Evolutionary conservation across 164 flowering plant genomes (phyloP).

Genomic region (Dillenia suffruticosa): DNA sequence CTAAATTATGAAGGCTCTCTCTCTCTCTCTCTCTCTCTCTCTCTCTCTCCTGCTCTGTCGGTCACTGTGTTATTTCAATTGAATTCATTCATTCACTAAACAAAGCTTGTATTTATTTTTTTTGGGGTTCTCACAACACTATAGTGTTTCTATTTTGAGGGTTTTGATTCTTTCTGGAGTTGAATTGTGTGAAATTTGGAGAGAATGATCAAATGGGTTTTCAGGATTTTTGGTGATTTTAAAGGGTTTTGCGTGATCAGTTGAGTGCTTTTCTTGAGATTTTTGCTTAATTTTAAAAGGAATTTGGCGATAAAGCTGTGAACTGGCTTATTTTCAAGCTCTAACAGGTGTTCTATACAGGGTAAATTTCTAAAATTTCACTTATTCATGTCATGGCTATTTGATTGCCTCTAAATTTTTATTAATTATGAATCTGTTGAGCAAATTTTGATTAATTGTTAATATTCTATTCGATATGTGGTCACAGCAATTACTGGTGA

Average conservation of each 20-base stretch:
- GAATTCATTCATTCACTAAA: not conserved
- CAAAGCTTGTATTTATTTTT: not conserved
- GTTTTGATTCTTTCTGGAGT: too few relatives aligned
- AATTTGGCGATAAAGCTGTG: slow-evolving; percentile 1
- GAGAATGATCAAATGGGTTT: too few relatives aligned
- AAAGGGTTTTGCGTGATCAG: too few relatives aligned
- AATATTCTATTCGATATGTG: not conserved
- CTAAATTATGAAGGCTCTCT: not conserved
- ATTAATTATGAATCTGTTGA: not conserved
- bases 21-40: not conserved
- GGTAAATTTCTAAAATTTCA: not conserved
- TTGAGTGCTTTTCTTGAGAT: not conserved
- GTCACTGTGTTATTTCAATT: slow-evolving; percentile 14
- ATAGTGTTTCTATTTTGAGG: too few relatives aligned
- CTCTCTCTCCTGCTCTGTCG: slow-evolving; percentile 12
- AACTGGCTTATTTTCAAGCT: too few relatives aligned
- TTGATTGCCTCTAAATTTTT: not conserved
- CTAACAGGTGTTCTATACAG: not conserved
- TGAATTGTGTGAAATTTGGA: too few relatives aligned
- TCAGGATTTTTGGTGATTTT: too few relatives aligned
- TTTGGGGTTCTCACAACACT: not conserved
- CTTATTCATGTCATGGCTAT: not conserved
- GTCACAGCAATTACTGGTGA: not conserved
- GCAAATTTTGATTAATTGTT: not conserved
- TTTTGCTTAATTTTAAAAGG: not conserved